These are phyloP conservation scores for Aspergillus udagawae DNA, from an alignment of 2,329 filamentous ascomycete species.

Conservation along the genomic window DNA sequence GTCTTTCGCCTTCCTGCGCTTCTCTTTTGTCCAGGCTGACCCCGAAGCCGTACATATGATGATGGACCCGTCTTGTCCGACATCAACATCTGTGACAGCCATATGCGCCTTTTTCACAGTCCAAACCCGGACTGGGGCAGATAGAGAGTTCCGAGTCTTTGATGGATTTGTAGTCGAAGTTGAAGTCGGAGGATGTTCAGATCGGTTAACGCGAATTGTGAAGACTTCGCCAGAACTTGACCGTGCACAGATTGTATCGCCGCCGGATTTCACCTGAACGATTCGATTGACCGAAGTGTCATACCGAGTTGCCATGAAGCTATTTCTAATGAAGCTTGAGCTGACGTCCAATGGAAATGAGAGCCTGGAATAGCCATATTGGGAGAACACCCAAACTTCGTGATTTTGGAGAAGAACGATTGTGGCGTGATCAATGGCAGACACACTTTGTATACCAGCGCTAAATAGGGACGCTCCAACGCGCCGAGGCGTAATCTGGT, in stretches of 20 bases:
- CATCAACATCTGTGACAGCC: constrained; percentile 80
- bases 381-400: constrained; percentile 90
- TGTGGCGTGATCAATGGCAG: constrained; percentile 87
- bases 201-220: constrained; percentile 71
- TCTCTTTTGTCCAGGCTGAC: constrained; percentile 86
- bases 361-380: constrained; percentile 91
- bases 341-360: constrained; percentile 73
- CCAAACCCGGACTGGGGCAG: constrained; percentile 78
- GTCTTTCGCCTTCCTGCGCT: constrained; percentile 74
- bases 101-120: constrained; percentile 76
- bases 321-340: constrained; percentile 64
- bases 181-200: constrained; percentile 56
- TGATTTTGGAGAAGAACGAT: constrained; percentile 79
- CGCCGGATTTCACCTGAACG: constrained; percentile 73
- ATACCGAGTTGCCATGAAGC: constrained; percentile 62
- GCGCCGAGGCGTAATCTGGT: constrained; percentile 77
- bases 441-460: constrained; percentile 69
- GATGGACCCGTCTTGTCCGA: constrained; percentile 90
- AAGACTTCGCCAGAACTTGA: constrained; percentile 83
- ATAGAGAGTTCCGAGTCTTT: constrained; percentile 81
- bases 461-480: constrained; percentile 81
- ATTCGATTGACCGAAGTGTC: constrained; percentile 65
- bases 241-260: constrained; percentile 86
- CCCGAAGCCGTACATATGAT: constrained; percentile 91
- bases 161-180: constrained; percentile 87